Percentiles rank a stretch among this genome's conserved stretches.
phyloP scores from a whole-genome alignment of 2,329 filamentous ascomycete species.

The Fusarium xylarioides region DNA sequence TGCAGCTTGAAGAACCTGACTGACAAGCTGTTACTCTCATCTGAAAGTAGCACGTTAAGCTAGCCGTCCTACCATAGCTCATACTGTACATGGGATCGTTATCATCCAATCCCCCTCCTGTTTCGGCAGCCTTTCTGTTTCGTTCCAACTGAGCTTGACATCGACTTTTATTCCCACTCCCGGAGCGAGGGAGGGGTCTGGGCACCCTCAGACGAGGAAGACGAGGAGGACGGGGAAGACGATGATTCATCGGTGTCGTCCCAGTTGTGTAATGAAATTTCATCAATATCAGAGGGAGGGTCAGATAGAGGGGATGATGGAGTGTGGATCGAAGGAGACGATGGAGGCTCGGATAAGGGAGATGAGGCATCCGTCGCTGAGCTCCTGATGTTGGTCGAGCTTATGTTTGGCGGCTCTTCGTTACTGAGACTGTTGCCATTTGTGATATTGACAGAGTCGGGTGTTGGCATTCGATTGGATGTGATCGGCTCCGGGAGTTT shows the following conservation, averaged over 20 bases:
- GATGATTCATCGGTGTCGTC: slow-evolving; percentile 15
- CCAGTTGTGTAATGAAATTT: not conserved
- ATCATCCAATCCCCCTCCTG: not conserved
- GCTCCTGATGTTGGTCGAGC: not conserved
- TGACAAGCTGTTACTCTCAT: not conserved
- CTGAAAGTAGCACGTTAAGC: not conserved
- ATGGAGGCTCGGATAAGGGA: not conserved
- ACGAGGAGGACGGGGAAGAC: slow-evolving; percentile 30
- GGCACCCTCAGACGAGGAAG: slow-evolving; percentile 23
- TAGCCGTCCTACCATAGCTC: not conserved
- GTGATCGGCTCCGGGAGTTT: not conserved
- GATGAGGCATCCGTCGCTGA: not conserved
- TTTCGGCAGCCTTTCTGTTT: not conserved
- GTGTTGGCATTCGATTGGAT: not conserved
- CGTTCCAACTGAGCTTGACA: not conserved
- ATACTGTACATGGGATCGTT: not conserved
- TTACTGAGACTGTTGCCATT: not conserved
- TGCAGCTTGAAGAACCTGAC: not conserved
- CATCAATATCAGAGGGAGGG: not conserved
- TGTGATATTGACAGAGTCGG: not conserved
- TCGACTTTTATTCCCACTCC: not conserved
- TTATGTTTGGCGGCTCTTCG: not conserved
- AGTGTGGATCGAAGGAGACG: not conserved
- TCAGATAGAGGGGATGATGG: not conserved
- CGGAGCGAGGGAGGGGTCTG: slow-evolving; percentile 28